These are phyloP conservation scores for Chrysochromulina tobinii DNA, from an alignment of 78 protist species.

Conservation along the genomic window DNA sequence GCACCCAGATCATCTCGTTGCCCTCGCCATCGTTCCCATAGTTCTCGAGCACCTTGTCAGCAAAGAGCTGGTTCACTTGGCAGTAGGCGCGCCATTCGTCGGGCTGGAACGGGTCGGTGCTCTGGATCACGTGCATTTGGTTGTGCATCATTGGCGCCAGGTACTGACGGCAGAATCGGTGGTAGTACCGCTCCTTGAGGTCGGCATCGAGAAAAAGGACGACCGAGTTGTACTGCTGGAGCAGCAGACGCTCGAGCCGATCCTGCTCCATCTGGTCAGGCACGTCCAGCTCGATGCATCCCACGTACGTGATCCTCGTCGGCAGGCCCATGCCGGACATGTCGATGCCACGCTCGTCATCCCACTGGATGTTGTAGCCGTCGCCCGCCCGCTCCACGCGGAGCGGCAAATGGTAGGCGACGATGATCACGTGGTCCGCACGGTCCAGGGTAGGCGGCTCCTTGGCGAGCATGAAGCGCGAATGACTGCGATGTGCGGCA, in stretches of 20 bases:
- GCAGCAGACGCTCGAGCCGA: neutral
- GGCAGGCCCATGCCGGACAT: neutral
- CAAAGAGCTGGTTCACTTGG: neutral
- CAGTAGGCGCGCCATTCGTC: slow-evolving; percentile 1
- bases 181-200: slow-evolving; percentile 62
- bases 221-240: slow-evolving; percentile 52
- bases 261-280: neutral
- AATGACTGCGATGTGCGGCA: too few species aligned
- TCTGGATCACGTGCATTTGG: slow-evolving; percentile 35
- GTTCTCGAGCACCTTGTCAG: slow-evolving; percentile 40
- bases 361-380: neutral
- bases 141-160: slow-evolving; percentile 85
- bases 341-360: neutral
- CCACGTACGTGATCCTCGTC: neutral
- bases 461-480: too few species aligned
- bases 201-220: slow-evolving; percentile 62
- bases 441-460: neutral
- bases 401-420: slow-evolving; percentile 26
- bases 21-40: neutral
- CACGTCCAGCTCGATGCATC: neutral
- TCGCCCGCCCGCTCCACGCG: neutral
- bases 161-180: slow-evolving; percentile 64
- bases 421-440: neutral
- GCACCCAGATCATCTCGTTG: slow-evolving; percentile 72
- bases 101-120: neutral